Evolutionary conservation across 2,329 filamentous ascomycete genomes (phyloP), one percentile per base, ranked within the genome.

Genomic region (Ophiostoma perfectum): DNA sequence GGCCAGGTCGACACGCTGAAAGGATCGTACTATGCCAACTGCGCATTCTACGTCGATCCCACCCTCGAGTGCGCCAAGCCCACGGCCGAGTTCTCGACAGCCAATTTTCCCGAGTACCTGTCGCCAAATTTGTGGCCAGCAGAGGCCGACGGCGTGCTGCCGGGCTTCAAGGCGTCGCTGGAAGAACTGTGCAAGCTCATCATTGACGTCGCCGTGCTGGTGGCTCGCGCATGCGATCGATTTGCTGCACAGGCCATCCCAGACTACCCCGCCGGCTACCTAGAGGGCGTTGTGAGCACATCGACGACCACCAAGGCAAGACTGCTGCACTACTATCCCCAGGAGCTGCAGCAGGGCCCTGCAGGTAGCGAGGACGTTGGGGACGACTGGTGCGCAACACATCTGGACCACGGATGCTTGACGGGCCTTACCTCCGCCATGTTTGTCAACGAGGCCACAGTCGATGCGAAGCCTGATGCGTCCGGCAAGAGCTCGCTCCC

Each of bases 371-470:
- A 39, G 41, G 39, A 12, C n/a, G 52, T 27, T 36, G 64, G 92
- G 70, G 93, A 97, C 77, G 91, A 96, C 79, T 99, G 95, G 95
- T 99, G 94, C 78, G 91, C 93, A 3, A 92, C 90, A 1, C 91
- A 95, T 77, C 82, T 95, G 68, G 94, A 98, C 78, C 93, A 97
- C 74, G 93, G 95, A 60, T 98, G 94, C 76, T 83, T 99, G 44
- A 99, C 95, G 0, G 94, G 93, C 14, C 83, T 99, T 45, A 99
- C 95, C 0, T 94, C 90, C 2, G 93, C 94, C 73, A 97, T 98
- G 93, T 98, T 96, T 78, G 84, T 98, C 71, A 92, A 98, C 75
- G 94, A 98, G 79, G 79, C 76, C 1, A 75, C 73, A 62, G 75
- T 75, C 9, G 73, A 77, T 47, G 72, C 75, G 3, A 55, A 45